Evolutionary conservation across 2,329 filamentous ascomycete genomes (phyloP), one percentile per base, ranked within the genome.

Genomic region (Sphaerulina vaccinii): DNA sequence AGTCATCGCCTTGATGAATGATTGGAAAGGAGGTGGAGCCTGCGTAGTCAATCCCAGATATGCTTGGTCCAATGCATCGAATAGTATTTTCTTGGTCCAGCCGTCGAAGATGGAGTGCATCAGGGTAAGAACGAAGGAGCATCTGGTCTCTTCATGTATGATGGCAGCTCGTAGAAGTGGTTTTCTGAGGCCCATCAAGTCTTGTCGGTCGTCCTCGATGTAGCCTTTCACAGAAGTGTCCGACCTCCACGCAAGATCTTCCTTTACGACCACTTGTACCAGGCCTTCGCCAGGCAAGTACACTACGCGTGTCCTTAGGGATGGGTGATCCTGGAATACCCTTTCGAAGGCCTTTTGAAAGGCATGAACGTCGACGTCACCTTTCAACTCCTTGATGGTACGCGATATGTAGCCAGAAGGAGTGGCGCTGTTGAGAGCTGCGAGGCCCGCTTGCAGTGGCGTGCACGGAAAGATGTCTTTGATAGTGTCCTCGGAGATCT

Each of bases 401-500:
- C 77, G 77, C 1, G 75, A 76, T 1, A 82, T 72, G 36, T 82
- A 83, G 0, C 76, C 74, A 29, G 77, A 77, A 24, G 72, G 71
- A 16, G 75, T 70, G 61, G 77, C 79, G 49, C 73, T 70, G 2
- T 78, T 78, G 6, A 82, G 63, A 1, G 78, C 76, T 70, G 82
- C 75, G 1, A 82, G 29, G 9, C 49, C 49, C 10, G 54, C 62
- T 18, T 56, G 53, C 15, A 53, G 22, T n/a, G 53, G 49, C 15
- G 53, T 56, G 35, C 53, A 56, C 2, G 79, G 78, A 44, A 79
- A 82, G 0, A 79, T 64, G 51, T 82, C 79, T 45, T 80, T 75
- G 27, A 71, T 48, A 3, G 18, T 39, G 18, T 15, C 11, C 18
- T 11, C 41, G 2, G 22, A 13, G 8, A 51, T 36, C 19, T 45